Evolutionary conservation across 495 filamentous ascomycete genomes (phyloP), one percentile per base, ranked within the genome.

Genomic region (Cudoniella acicularis): DNA sequence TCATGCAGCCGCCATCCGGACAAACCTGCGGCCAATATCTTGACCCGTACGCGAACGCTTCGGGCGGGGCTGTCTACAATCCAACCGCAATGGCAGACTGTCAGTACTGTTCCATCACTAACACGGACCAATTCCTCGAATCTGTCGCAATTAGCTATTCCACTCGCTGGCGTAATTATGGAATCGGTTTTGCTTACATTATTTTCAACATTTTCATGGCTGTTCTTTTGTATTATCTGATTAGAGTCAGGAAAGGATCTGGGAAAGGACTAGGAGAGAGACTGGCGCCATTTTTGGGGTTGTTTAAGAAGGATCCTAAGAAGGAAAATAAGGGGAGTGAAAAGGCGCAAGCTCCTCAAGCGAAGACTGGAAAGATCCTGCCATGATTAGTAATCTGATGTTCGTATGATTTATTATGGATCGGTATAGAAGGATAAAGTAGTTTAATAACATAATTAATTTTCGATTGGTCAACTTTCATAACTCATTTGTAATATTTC

Each of bases 131-230:
- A n/a, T 93, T 82, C 69, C 72, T 94, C n/a, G 67, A 57, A 0
- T 16, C 50, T 0, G 64, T 84, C 2, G 67, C 70, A n/a, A 79
- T 83, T n/a, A 47, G 72, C 16, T 90, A 81, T 60, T 53, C 4
- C 60, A 63, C 64, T 25, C 49, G 67, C 6, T 73, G 73, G 73
- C 63, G 70, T 9, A 60, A 75, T 46, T 64, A 70, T 20, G 73
- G 73, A 2, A 62, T 69, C 22, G 59, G 51, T 59, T 93, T 79
- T 70, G 83, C 75, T 0, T 95, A 86, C 63, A 79, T 94, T 54
- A 70, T 78, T n/a, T 90, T 94, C 73, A 96, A 96, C 68, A 73
- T 92, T 57, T 67, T 77, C 21, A 84, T 71, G 47, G 90, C 89
- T 0, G 67, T 93, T 11, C 72, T 80, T 42, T 67, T 96, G 10